Evolutionary conservation across 75 land plant genomes (phyloP).

Genomic region (Larix kaempferi): DNA sequence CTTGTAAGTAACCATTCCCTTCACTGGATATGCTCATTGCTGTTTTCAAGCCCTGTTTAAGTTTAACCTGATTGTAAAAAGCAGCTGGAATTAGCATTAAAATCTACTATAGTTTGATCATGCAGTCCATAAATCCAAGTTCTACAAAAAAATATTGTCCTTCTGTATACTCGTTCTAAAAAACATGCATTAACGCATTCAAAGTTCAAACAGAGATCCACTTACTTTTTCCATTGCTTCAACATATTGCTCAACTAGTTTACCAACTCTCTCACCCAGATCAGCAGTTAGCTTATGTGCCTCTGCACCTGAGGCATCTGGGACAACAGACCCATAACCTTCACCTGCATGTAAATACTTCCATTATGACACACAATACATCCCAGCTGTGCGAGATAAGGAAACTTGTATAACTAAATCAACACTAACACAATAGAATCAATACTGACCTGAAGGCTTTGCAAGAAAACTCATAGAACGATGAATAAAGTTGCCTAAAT

Average conservation of each 20-base stretch:
- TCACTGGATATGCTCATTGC: conserved; percentile 90
- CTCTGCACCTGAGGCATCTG: conserved; percentile 69
- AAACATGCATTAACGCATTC: not conserved
- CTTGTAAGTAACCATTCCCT: conserved; percentile 90
- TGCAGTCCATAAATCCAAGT: not conserved
- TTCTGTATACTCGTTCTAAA: not conserved
- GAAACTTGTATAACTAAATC: not conserved
- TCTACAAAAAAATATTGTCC: not conserved
- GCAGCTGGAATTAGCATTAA: conserved; percentile 6
- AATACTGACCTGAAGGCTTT: conserved; percentile 68
- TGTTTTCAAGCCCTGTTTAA: conserved; percentile 81
- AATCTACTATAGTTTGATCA: not conserved
- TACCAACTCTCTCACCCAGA: conserved; percentile 51
- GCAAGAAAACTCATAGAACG: conserved; percentile 84
- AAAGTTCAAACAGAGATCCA: not conserved
- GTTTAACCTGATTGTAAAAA: conserved; percentile 60
- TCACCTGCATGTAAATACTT: conserved; percentile 38
- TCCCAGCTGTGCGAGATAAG: not conserved
- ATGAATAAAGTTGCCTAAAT: conserved; percentile 90
- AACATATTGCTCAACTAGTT: conserved; percentile 66
- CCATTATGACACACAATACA: not conserved
- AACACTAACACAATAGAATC: not conserved
- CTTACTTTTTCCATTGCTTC: conserved; percentile 96
- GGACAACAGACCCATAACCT: conserved; percentile 86
- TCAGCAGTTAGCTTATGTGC: conserved; percentile 53